Base-by-base conservation (phyloP, 495 filamentous ascomycete genomes). In the Penicillium lividum region DNA sequence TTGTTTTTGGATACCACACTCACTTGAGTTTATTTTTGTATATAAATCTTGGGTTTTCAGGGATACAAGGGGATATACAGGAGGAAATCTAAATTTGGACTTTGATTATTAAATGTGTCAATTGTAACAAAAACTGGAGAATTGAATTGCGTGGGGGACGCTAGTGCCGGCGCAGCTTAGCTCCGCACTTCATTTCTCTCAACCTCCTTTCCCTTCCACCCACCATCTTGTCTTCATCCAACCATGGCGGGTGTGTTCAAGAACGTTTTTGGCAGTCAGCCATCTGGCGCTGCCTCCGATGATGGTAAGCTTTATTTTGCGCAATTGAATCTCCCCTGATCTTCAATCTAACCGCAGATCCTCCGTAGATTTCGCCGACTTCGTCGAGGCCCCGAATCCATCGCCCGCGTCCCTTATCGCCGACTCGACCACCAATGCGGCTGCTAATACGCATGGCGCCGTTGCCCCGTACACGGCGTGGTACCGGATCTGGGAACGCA, bases 401-500 rank as follows among this genome's bases (percentile, higher is more conserved):
- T 79, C 81, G 9, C 86, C 86, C 56, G 76, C 73, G 25, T 81
- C 80, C 29, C 70, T 82, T 59, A 54, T 75, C 59, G 67, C 73
- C 56, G 69, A 71, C 27, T 59, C 72, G n/a, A 70, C 75, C 30
- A 68, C 73, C 54, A 69, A 73, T 47, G 79, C 76, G 48, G 73
- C 78, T 30, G 69, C 77, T 52, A 75, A 79, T 61, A 76, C 79
- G 34, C 74, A 82, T 51, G 81, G 38, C 27, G 64, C 71, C 34
- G 72, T 65, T 40, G 77, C 76, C 28, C 85, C 90, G 11, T 96
- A 89, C 72, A 96, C 94, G 44, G 91, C 90, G 78, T 98, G 94
- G 94, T 98, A 98, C 77, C 90, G 91, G 36, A 79, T 98, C 30
- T 94, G 93, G 83, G 93, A 98, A 82, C 90, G 94, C 62, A 82